Base-by-base conservation (phyloP, 768 basidiomycete species). In the Amanita inopinata region DNA sequence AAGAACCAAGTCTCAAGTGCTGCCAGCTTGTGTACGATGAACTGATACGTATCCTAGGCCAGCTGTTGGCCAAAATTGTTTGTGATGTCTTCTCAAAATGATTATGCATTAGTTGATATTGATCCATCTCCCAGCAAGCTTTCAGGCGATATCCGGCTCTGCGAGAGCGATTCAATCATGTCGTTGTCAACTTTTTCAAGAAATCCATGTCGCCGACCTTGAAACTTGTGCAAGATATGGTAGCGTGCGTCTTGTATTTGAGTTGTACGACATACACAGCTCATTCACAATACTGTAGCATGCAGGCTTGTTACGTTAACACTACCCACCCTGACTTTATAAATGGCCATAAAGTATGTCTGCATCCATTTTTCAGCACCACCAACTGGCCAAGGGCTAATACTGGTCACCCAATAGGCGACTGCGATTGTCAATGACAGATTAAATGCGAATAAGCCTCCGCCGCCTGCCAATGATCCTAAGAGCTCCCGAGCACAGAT, bases 241-340 rank as follows among this genome's bases (percentile, higher is more conserved):
- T 97, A 39, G 62, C 87, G 84, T 91, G 58, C 59, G 87, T 46
- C 31, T 42, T 17, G 17, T n/a, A n/a, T 22, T 15, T 6, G 33
- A 1, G 19, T 27, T 6, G 40, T 33, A 14, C 6, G 31, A 18
- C 23, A 11, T 24, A 20, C 23, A 12, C 32, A 14, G 8, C 18
- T 33, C 19, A 46, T 18, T 47, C 35, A 51, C 46, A 17, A 38
- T 24, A 10, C 34, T 25, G 22, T 37, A 91, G 86, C 25, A 97
- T 97, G 92, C 94, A 98, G 68, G 91, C 93, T 27, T 94, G 91
- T 60, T 99, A 98, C 59, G 84, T 99, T 55, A 99, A 99, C 66
- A 98, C 96, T 10, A 98, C 94, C 1, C 96, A 99, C 59, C 96
- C 96, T 1, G 96, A 99, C 64, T 98, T 99, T 67, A 76, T 99